Evolutionary conservation across 495 filamentous ascomycete species (phyloP).

Genomic region (Letharia lupina): DNA sequence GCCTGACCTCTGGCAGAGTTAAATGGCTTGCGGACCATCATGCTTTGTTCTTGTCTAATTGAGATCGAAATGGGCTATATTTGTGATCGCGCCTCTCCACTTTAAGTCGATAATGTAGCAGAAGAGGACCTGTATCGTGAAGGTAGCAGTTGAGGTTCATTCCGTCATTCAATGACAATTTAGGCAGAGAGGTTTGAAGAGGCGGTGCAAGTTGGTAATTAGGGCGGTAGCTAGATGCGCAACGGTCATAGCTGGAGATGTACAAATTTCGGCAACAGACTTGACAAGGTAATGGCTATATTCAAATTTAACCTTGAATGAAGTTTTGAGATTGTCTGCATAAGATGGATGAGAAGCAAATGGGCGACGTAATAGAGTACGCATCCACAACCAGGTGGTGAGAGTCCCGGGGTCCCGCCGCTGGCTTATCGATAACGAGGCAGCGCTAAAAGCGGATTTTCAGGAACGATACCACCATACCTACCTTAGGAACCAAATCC

Average conservation of each 20-base stretch:
- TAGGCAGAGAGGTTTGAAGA: slow-evolving; percentile 10
- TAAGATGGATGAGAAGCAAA: not conserved
- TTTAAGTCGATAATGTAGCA: not conserved
- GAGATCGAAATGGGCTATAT: not conserved
- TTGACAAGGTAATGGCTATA: not conserved
- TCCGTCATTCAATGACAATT: not conserved
- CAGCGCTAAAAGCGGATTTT: not conserved
- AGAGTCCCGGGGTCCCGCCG: not conserved
- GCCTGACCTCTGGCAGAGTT: slow-evolving; percentile 6
- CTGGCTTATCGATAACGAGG: slow-evolving; percentile 11
- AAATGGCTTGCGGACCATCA: slow-evolving; percentile 18
- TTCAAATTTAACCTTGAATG: not conserved
- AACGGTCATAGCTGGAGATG: not conserved
- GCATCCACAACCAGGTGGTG: slow-evolving; percentile 2
- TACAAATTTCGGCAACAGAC: not conserved
- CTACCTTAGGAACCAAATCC: too few relatives aligned
- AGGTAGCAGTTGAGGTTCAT: not conserved
- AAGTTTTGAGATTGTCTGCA: too few relatives aligned
- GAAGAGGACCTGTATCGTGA: not conserved
- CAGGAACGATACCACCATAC: not conserved
- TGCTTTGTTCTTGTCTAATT: not conserved
- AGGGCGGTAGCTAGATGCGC: not conserved
- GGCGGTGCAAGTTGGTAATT: slow-evolving; percentile 9
- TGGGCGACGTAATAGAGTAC: slow-evolving; percentile 3
- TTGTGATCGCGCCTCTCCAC: not conserved